Conservation (phyloP, 2,329 filamentous ascomycete species). For the Nothophoma quercina region DNA sequence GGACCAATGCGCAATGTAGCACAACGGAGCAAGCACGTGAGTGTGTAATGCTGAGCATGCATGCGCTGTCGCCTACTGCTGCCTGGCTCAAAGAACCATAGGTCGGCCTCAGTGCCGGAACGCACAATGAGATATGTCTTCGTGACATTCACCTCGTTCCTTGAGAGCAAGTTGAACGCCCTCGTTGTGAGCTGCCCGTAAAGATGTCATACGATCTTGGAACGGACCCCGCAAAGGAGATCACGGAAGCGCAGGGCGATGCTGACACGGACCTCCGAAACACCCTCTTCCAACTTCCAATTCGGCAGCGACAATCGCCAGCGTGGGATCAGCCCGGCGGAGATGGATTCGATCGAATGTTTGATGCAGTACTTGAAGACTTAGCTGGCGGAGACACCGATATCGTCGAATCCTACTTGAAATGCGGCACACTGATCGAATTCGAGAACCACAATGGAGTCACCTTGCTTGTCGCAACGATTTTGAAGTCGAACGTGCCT, state of each 20-base stretch:
- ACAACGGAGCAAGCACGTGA: background rate
- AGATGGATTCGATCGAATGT: too few species aligned
- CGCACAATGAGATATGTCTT: background rate
- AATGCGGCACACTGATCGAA: background rate
- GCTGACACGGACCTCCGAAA: background rate
- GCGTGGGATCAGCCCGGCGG: background rate
- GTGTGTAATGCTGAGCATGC: too few species aligned
- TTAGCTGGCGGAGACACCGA: background rate
- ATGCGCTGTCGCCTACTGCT: background rate
- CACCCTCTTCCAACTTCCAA: background rate
- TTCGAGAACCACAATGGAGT: background rate
- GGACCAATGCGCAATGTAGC: background rate
- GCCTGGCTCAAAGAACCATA: background rate
- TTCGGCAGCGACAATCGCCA: background rate
- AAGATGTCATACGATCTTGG: background rate
- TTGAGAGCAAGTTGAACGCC: background rate
- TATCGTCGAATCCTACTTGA: background rate
- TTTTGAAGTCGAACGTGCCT: background rate
- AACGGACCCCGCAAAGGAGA: background rate
- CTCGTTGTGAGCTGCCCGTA: too few species aligned
- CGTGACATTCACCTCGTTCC: background rate
- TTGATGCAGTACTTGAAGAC: background rate
- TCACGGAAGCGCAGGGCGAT: background rate
- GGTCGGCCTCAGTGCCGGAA: background rate
- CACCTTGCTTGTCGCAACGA: background rate